phyloP scores from a whole-genome alignment of 352 stramenopile genomes.

The Phytophthora citrophthora region DNA sequence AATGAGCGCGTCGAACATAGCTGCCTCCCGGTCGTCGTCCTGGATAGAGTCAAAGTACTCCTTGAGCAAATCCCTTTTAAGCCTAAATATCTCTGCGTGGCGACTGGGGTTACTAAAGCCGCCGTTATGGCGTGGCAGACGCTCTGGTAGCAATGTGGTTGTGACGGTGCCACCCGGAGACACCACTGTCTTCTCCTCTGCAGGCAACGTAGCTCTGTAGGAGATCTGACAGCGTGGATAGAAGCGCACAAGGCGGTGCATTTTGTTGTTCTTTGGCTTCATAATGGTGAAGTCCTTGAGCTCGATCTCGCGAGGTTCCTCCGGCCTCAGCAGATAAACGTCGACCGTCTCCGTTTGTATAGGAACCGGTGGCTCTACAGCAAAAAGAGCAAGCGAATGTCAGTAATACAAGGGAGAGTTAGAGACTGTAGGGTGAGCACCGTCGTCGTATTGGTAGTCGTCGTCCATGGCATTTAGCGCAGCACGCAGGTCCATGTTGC shows the following conservation, averaged over 20 bases:
- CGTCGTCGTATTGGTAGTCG: constrained; percentile 28
- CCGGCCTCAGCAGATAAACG: constrained; percentile 74
- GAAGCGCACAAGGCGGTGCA: constrained; percentile 72
- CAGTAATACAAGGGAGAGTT: background rate
- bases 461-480: constrained; percentile 34
- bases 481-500: constrained; percentile 27
- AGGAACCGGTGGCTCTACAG: constrained; percentile 18
- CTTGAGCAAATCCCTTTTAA: constrained; percentile 69
- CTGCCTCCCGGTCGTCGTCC: constrained; percentile 39
- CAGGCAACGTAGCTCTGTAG: constrained; percentile 65
- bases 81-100: constrained; percentile 68
- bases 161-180: constrained; percentile 61
- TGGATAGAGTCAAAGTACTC: constrained; percentile 57
- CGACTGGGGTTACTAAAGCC: constrained; percentile 79
- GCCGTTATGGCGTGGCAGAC: constrained; percentile 64
- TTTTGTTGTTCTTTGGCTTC: constrained; percentile 84
- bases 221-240: constrained; percentile 74
- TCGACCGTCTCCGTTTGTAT: constrained; percentile 69
- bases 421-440: constrained; percentile 6
- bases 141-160: constrained; percentile 48
- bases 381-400: background rate
- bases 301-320: constrained; percentile 65
- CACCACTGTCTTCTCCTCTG: constrained; percentile 63
- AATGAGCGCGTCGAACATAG: constrained; percentile 44
- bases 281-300: constrained; percentile 87